A percentile compares a stretch with the other conserved stretches of the same genome.
These are phyloP conservation scores for Alternaria solani DNA, from an alignment of 2,329 filamentous ascomycete genomes.

Conservation along the genomic window DNA sequence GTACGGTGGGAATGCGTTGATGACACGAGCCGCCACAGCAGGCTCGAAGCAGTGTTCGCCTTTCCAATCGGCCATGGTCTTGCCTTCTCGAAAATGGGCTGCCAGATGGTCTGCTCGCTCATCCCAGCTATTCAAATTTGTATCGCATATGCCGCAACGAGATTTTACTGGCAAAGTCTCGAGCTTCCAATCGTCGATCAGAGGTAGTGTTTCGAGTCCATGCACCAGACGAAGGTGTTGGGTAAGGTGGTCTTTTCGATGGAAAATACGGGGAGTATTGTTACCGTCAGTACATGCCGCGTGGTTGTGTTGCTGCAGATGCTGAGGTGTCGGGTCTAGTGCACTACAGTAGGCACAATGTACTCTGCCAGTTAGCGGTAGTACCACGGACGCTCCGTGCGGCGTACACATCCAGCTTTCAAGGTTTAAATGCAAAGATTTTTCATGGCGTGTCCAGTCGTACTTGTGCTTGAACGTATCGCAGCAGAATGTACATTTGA, in stretches of 20 bases:
- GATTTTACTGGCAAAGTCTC: slow-evolving; percentile 59
- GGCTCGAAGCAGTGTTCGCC: slow-evolving; percentile 60
- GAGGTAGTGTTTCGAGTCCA: slow-evolving; percentile 63
- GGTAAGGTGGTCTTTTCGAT: slow-evolving; percentile 67
- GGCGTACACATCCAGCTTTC: slow-evolving; percentile 61
- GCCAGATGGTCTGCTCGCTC: slow-evolving; percentile 59
- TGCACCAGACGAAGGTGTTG: slow-evolving; percentile 67
- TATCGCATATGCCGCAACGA: slow-evolving; percentile 60
- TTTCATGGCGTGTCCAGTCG: slow-evolving; percentile 42
- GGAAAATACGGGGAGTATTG: slow-evolving; percentile 66
- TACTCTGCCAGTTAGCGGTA: slow-evolving; percentile 61
- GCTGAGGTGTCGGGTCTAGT: slow-evolving; percentile 60
- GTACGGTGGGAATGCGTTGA: slow-evolving; percentile 57
- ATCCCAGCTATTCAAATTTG: slow-evolving; percentile 55
- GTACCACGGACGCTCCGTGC: slow-evolving; percentile 61
- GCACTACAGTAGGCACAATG: slow-evolving; percentile 65
- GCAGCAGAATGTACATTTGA: slow-evolving; percentile 43
- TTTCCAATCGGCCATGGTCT: slow-evolving; percentile 60
- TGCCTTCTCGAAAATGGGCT: slow-evolving; percentile 60
- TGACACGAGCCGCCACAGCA: slow-evolving; percentile 53
- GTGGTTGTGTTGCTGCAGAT: slow-evolving; percentile 66
- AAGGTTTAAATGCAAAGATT: slow-evolving; percentile 36
- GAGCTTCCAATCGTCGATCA: slow-evolving; percentile 69
- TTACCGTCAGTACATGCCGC: slow-evolving; percentile 69
- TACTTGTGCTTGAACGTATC: slow-evolving; percentile 42